Evolutionary conservation across 139 green algal species (phyloP).

Genomic region (Chlorella sp.): DNA sequence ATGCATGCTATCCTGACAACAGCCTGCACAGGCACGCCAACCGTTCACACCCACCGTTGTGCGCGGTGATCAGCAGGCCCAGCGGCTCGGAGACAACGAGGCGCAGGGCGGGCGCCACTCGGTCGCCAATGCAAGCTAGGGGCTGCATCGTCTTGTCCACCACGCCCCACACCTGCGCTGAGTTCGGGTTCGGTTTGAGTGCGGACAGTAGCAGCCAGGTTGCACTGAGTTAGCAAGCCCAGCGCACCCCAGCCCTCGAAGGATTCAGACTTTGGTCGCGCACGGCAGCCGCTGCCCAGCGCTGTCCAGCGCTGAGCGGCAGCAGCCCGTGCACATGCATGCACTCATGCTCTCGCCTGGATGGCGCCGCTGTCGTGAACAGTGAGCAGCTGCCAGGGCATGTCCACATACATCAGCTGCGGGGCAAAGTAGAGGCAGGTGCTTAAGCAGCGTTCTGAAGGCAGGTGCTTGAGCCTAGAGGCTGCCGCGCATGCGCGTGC

Average conservation of each 20-base stretch:
- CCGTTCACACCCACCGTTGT: slow-evolving; percentile 31
- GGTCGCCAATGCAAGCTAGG: slow-evolving; percentile 41
- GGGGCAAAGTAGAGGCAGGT: not conserved
- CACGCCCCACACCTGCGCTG: slow-evolving; percentile 47
- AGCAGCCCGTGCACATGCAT: not conserved
- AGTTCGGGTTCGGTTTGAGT: no score
- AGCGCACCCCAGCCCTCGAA: not conserved
- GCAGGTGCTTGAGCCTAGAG: no score
- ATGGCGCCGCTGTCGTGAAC: slow-evolving; percentile 43
- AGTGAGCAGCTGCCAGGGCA: slow-evolving; percentile 55
- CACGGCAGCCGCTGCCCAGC: not conserved
- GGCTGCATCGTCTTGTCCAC: slow-evolving; percentile 22
- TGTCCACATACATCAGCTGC: not conserved
- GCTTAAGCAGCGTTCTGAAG: no score
- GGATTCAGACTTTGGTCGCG: no score
- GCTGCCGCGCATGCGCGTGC: no score
- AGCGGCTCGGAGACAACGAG: slow-evolving; percentile 47
- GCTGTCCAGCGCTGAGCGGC: not conserved
- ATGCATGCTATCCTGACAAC: not conserved
- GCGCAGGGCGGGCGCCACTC: slow-evolving; percentile 29
- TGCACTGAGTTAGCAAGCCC: not conserved
- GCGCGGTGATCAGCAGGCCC: slow-evolving; percentile 44
- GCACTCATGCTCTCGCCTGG: no score
- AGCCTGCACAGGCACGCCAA: not conserved
- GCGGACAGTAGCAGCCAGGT: no score